Evolutionary conservation across 306 rosid species (phyloP).

Genomic region (Trichosanthes cucumerina): DNA sequence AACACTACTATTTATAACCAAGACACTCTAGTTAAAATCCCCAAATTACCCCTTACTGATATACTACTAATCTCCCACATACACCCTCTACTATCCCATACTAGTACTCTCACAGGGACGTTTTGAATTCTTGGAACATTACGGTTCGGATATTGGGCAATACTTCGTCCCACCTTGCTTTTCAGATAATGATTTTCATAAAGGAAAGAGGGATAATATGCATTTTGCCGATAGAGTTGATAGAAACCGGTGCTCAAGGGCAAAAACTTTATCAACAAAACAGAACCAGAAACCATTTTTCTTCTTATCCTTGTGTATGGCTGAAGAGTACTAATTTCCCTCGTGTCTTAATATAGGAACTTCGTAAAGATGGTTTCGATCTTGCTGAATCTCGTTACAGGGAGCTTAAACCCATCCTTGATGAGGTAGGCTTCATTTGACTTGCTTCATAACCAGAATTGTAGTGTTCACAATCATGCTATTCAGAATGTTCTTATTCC

Average conservation of each 20-base stretch:
- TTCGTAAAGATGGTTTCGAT: constrained; percentile 96
- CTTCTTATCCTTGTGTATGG: not conserved
- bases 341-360: constrained; percentile 46
- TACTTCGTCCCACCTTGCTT: not conserved
- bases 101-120: no score
- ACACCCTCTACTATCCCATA: no score
- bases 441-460: not conserved
- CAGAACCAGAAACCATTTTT: not conserved
- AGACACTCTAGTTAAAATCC: no score
- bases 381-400: constrained; percentile 75
- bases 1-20: no score
- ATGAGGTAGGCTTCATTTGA: constrained; percentile 45
- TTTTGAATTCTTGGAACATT: not conserved
- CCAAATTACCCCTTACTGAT: no score
- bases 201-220: not conserved
- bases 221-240: not conserved
- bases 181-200: not conserved
- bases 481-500: not conserved
- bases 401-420: constrained; percentile 95
- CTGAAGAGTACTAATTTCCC: not conserved
- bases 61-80: no score
- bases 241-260: not conserved
- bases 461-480: not conserved
- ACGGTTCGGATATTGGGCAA: not conserved
- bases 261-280: not conserved